Percentiles rank a stretch among this genome's conserved stretches.
Evolutionary conservation across 2,329 filamentous ascomycete genomes (phyloP).

Genomic region (Aspergillus hortae): DNA sequence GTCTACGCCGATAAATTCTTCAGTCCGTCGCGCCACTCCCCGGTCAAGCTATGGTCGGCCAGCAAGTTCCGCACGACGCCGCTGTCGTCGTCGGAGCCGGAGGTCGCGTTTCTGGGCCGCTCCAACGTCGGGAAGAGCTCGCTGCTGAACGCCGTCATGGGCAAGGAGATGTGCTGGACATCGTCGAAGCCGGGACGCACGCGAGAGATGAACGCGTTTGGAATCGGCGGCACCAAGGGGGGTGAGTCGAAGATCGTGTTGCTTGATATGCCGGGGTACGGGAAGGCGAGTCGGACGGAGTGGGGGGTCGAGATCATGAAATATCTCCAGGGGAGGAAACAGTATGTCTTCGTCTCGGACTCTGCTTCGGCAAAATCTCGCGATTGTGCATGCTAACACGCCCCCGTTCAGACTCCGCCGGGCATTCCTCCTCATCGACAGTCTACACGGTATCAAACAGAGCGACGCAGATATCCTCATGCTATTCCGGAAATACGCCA

Average conservation of each 20-base stretch:
- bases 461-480: conserved; percentile 57
- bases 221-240: conserved; percentile 50
- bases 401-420: conserved; percentile 46
- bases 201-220: conserved; percentile 64
- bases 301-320: conserved; percentile 69
- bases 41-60: conserved; percentile 57
- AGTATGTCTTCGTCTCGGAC: conserved; percentile 38
- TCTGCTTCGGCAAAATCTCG: background rate
- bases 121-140: conserved; percentile 69
- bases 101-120: conserved; percentile 65
- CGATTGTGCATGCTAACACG: background rate
- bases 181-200: conserved; percentile 61
- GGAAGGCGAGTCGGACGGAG: conserved; percentile 56
- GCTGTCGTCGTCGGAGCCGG: conserved; percentile 50
- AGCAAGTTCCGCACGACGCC: conserved; percentile 60
- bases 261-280: conserved; percentile 71
- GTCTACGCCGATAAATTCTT: conserved; percentile 47
- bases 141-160: conserved; percentile 63
- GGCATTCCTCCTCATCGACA: conserved; percentile 63
- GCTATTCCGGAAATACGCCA: conserved; percentile 52
- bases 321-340: conserved; percentile 59
- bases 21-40: conserved; percentile 43
- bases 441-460: conserved; percentile 60
- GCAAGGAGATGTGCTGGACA: conserved; percentile 50
- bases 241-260: conserved; percentile 52